Evolutionary conservation across 371 early-diverging fungal species (phyloP), one percentile per base, ranked within the genome.

Genomic region (Blastocladiella emersonii): DNA sequence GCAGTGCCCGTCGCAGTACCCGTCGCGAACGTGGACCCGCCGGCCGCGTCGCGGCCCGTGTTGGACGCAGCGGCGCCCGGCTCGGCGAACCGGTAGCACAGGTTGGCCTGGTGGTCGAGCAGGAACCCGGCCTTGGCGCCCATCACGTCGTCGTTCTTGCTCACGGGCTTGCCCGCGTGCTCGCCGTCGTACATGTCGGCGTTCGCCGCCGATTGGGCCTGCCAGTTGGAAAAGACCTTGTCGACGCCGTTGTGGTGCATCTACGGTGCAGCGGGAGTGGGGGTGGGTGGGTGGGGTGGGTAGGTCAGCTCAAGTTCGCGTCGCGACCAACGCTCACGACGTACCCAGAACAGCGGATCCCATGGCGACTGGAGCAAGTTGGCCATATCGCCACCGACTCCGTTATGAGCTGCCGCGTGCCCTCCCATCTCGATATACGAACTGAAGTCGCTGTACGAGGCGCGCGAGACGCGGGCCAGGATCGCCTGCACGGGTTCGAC

Each of bases 361-460:
- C 32, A 35, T 4, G 59, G 41, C n/a, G 27, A 25, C 30, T 35
- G 8, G 12, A 43, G 19, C 37, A 59, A 41, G 21, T 30, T 59
- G 27, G 59, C 59, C 59, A 59, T 59, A 30, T 59, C 59, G 15
- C 59, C 59, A 21, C 59, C 59, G 21, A 59, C 44, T 1, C 59
- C 59, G 21, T 59, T 59, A 25, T 59, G 59, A 0, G 21, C 32
- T 3, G 25, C 25, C 25, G 59, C 37, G 21, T 59, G 59, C 10
- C 25, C 35, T 1, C 27, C 32, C 1, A 34, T 7, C 32, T 59
- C 59, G 37, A 59, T 39, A 30, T 51, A 51, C 13, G 53, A 15
- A 27, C 30, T 30, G 23, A 51, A 51, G 15, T 27, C 53, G 15
- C 30, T 7, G 30, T 51, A 51, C 32, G 53, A 51, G 30, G 27